phyloP scores from a whole-genome alignment of 208 protist genomes.

The Trypanosoma melophagium region DNA sequence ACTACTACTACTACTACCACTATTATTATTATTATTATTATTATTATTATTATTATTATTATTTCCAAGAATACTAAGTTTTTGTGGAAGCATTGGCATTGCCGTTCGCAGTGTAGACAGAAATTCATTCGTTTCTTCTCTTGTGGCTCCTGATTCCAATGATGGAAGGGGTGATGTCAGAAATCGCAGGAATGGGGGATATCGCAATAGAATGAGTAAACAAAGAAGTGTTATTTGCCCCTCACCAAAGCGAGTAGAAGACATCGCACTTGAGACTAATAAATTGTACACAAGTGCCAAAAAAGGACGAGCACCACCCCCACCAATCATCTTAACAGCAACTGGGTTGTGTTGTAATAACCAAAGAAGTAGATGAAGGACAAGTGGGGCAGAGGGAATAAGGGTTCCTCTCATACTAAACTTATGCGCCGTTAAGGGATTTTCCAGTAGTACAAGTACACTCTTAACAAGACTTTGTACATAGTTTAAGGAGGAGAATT shows the following conservation, averaged over 20 bases:
- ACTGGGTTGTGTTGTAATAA: constrained; percentile 7
- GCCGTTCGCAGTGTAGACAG: constrained; percentile 4
- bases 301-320: neutral
- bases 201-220: constrained; percentile 16
- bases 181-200: constrained; percentile 13
- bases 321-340: constrained; percentile 4
- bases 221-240: constrained; percentile 25
- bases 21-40: neutral
- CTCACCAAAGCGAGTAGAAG: constrained; percentile 16
- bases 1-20: neutral
- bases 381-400: constrained; percentile 8
- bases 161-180: constrained; percentile 11
- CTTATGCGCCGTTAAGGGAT: neutral
- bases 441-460: constrained; percentile 12
- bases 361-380: constrained; percentile 26
- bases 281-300: constrained; percentile 18
- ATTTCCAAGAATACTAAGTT: constrained; percentile 4
- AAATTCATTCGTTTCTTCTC: constrained; percentile 13
- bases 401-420: neutral
- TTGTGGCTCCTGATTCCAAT: neutral
- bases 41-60: neutral
- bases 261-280: constrained; percentile 7
- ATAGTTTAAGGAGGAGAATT: neutral
- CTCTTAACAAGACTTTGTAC: constrained; percentile 10
- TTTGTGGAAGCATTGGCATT: constrained; percentile 25